These are phyloP conservation scores for Pseudogymnoascus sp. DNA, from an alignment of 2,329 filamentous ascomycete species.

Conservation along the genomic window DNA sequence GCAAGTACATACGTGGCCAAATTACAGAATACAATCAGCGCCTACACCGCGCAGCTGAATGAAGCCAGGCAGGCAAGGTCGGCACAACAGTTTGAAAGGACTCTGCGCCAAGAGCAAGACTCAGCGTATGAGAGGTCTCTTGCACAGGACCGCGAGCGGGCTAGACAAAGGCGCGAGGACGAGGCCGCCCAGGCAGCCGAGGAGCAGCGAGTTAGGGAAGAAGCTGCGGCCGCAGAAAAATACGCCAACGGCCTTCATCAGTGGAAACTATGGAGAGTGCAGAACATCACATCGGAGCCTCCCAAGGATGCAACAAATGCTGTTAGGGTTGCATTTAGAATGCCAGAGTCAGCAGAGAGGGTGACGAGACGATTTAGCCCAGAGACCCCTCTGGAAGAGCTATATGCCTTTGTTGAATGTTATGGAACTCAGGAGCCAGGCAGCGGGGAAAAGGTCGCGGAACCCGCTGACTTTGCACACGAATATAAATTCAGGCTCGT, in stretches of 20 bases:
- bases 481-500: constrained; percentile 79
- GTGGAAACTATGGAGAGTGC: constrained; percentile 75
- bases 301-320: constrained; percentile 52
- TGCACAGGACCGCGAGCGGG: constrained; percentile 78
- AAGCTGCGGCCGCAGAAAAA: constrained; percentile 48
- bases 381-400: constrained; percentile 68
- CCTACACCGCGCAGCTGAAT: constrained; percentile 67
- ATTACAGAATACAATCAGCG: constrained; percentile 62
- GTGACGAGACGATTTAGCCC: constrained; percentile 67
- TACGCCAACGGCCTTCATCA: constrained; percentile 45
- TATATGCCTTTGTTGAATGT: constrained; percentile 96
- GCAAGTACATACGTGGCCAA: constrained; percentile 66
- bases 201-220: constrained; percentile 49
- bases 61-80: constrained; percentile 65
- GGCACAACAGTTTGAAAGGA: constrained; percentile 74
- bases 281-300: constrained; percentile 61
- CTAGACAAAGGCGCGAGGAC: constrained; percentile 65
- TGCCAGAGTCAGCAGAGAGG: constrained; percentile 57
- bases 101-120: constrained; percentile 79
- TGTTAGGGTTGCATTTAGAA: constrained; percentile 61
- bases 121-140: constrained; percentile 88
- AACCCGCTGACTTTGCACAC: constrained; percentile 66
- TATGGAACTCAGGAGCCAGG: constrained; percentile 33
- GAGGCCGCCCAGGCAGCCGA: constrained; percentile 62
- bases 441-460: constrained; percentile 20